Evolutionary conservation across 108 stramenopile species (phyloP), one percentile per base, ranked within the genome.

Genomic region (Craspedostauros australis): DNA sequence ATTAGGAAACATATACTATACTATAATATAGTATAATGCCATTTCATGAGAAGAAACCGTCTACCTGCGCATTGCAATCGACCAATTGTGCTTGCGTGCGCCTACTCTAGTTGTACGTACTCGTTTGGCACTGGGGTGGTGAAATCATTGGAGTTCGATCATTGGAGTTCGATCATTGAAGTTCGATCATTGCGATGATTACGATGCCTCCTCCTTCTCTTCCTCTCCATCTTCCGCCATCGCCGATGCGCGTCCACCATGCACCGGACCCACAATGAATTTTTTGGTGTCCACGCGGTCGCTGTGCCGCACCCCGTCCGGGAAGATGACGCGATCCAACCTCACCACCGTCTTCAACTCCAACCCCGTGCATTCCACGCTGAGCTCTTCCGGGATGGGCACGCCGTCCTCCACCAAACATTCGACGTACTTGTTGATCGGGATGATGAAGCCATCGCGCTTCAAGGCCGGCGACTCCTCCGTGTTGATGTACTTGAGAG

Each of bases 381-480:
- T 72, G 25, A 93, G 54, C n/a, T 27, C 16, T 33, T 88, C 84
- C 12, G 91, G 91, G 50, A 93, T 86, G n/a, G 65, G 47, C 21
- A 64, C 70, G 3, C 77, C 86, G 14, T 78, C 80, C 30, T 84
- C 84, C 11, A 93, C 72, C 21, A 86, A 39, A 50, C 81, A 80
- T 16, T 84, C 80, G 6, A 88, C 54, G 15, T 51, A 50, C n/a
- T 72, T 64, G 52, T 73, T 76, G 21, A 81, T 72, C 33, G 83
- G 75, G 34, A 77, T 73, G 20, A 93, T 69, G 39, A 80, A 93
- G 16, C 86, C 86, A 20, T 83, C 84, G 7, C 80, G 64, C 57
- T 88, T 92, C 75, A 92, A 64, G 4, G 86, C 86, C 20, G 77
- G 82, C 43, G 67, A 70, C 54, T 85, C 83, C 64, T 91, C 90